Evolutionary conservation across 2,329 filamentous ascomycete genomes (phyloP).

Genomic region (Colletotrichum liriopes): DNA sequence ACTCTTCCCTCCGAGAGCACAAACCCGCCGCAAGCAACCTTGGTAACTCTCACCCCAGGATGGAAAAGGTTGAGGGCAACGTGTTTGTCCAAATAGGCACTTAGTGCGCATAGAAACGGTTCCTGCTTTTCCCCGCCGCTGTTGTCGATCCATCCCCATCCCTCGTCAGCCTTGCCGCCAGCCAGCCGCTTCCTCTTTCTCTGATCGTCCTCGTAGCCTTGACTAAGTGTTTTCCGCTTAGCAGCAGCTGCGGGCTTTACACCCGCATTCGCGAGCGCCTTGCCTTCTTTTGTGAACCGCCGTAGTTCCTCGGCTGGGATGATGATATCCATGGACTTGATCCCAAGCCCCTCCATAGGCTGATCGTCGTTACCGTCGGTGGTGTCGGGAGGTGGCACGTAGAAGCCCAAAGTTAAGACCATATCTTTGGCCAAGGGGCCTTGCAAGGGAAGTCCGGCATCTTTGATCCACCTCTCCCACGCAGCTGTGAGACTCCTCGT

Average conservation of each 20-base stretch:
- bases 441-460: constrained; percentile 53
- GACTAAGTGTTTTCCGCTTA: constrained; percentile 37
- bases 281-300: constrained; percentile 62
- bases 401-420: constrained; percentile 67
- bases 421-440: constrained; percentile 61
- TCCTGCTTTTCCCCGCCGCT: constrained; percentile 45
- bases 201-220: constrained; percentile 51
- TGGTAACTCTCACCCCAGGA: constrained; percentile 66
- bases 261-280: constrained; percentile 41
- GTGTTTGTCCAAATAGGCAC: constrained; percentile 66
- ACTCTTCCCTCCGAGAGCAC: constrained; percentile 67
- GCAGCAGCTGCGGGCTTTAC: constrained; percentile 26
- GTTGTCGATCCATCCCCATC: constrained; percentile 65
- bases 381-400: constrained; percentile 53
- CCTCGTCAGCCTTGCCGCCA: constrained; percentile 65
- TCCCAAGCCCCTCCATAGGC: constrained; percentile 48
- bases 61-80: constrained; percentile 70
- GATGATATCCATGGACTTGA: constrained; percentile 67
- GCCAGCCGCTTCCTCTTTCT: constrained; percentile 62
- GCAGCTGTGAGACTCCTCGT: constrained; percentile 65
- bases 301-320: constrained; percentile 64
- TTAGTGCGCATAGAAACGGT: constrained; percentile 68
- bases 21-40: constrained; percentile 71
- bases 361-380: constrained; percentile 34
- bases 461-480: constrained; percentile 68